Conservation (phyloP, 345 rosid species). For the Cardamine occulta region DNA sequence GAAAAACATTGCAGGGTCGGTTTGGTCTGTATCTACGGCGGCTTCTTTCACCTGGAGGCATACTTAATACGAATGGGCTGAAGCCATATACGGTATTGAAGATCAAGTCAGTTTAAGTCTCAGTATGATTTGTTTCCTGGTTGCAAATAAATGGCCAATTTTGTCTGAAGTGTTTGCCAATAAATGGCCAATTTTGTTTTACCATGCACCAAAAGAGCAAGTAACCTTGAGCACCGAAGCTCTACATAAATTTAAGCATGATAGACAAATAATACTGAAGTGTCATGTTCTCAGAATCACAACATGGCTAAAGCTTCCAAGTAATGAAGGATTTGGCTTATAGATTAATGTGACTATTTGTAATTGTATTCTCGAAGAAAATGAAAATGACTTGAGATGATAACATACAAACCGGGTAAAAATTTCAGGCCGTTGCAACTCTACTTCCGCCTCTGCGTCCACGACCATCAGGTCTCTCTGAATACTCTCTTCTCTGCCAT, state of each 20-base stretch:
- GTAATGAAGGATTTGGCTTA: not conserved
- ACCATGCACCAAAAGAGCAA: not conserved
- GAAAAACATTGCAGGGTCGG: slow-evolving; percentile 57
- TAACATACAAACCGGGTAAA: slow-evolving; percentile 8
- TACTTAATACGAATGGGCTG: slow-evolving; percentile 51
- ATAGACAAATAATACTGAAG: not conserved
- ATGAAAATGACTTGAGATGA: slow-evolving; percentile 14
- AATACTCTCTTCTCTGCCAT: slow-evolving; percentile 53
- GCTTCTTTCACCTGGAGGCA: slow-evolving; percentile 62
- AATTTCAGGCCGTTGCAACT: slow-evolving; percentile 21
- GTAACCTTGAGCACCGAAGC: not conserved
- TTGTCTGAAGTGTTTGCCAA: not conserved
- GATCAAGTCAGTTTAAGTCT: slow-evolving; percentile 47
- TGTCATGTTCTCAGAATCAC: not conserved
- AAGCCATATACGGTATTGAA: slow-evolving; percentile 43
- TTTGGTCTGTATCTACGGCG: slow-evolving; percentile 57
- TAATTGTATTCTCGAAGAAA: slow-evolving; percentile 4
- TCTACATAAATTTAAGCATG: slow-evolving; percentile 20
- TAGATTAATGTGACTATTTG: not conserved
- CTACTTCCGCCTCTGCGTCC: slow-evolving; percentile 55
- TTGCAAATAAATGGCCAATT: not conserved
- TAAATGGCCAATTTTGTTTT: not conserved
- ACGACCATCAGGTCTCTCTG: slow-evolving; percentile 46
- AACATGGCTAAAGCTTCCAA: slow-evolving; percentile 7
- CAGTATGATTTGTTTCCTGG: slow-evolving; percentile 16